phyloP scores from a whole-genome alignment of 768 basidiomycete species.

The Leccinellum albellum region DNA sequence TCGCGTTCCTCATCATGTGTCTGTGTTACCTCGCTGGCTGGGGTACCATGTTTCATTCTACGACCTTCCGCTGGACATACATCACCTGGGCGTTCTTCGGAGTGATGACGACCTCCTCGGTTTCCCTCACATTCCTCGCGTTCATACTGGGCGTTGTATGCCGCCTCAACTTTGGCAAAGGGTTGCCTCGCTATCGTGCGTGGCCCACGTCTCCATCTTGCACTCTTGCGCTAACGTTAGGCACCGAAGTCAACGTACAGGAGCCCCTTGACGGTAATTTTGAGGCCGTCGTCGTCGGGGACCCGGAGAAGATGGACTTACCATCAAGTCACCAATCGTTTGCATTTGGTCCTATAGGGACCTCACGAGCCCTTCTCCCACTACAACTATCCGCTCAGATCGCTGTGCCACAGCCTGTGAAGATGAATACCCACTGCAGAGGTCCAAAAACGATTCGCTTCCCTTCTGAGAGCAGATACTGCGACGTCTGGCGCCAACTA shows the following conservation, averaged over 20 bases:
- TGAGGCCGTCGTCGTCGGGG: conserved; percentile 27
- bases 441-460: conserved; percentile 33
- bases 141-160: conserved; percentile 65
- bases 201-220: conserved; percentile 1
- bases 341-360: conserved; percentile 29
- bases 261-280: conserved; percentile 48
- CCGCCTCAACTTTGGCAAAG: conserved; percentile 74
- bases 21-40: conserved; percentile 63
- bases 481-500: conserved; percentile 15
- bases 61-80: conserved; percentile 75
- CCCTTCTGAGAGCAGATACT: conserved; percentile 26
- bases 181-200: conserved; percentile 64
- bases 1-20: conserved; percentile 60
- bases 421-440: neutral
- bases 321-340: conserved; percentile 51
- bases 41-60: conserved; percentile 69
- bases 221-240: conserved; percentile 1
- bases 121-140: conserved; percentile 50
- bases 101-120: conserved; percentile 55
- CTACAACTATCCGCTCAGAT: conserved; percentile 36
- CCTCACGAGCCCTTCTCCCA: conserved; percentile 32
- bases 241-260: conserved; percentile 48
- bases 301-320: conserved; percentile 61
- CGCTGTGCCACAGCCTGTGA: conserved; percentile 19
- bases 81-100: conserved; percentile 72